Evolutionary conservation across 208 protist genomes (phyloP).

Genomic region (Trypanosoma congolense): DNA sequence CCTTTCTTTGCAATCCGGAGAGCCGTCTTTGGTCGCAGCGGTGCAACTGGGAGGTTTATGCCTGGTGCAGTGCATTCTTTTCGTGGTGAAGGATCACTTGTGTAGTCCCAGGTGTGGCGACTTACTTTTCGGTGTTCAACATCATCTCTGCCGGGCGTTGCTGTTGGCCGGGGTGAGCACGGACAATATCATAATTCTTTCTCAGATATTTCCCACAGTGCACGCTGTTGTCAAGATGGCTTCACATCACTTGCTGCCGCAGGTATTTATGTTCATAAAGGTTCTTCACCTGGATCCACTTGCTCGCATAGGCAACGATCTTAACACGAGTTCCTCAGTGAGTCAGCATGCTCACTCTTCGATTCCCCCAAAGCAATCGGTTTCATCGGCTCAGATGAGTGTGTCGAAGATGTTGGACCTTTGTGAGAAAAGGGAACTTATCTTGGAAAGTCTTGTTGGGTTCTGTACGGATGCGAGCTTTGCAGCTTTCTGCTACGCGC

Average conservation of each 20-base stretch:
- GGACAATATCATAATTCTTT: conserved; percentile 68
- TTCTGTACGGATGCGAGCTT: conserved; percentile 73
- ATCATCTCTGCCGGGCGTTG: conserved; percentile 71
- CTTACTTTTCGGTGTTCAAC: conserved; percentile 49
- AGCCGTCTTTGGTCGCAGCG: conserved; percentile 20
- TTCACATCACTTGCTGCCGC: conserved; percentile 55
- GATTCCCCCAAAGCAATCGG: conserved; percentile 13
- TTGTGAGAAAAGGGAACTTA: conserved; percentile 65
- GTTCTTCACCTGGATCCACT: conserved; percentile 79
- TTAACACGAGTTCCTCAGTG: conserved; percentile 1
- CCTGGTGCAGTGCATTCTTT: conserved; percentile 60
- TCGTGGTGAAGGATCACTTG: conserved; percentile 34
- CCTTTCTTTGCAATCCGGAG: not conserved
- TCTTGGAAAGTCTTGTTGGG: conserved; percentile 84
- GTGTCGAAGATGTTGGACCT: conserved; percentile 31
- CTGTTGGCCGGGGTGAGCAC: conserved; percentile 62
- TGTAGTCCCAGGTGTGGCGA: conserved; percentile 10
- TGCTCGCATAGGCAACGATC: conserved; percentile 42
- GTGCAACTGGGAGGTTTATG: conserved; percentile 76
- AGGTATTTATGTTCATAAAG: conserved; percentile 77
- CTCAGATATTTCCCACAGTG: conserved; percentile 76
- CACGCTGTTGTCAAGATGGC: conserved; percentile 58
- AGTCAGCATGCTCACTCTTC: not conserved
- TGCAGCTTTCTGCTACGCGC: conserved; percentile 66
- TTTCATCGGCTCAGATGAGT: conserved; percentile 13